Conservation (phyloP, 1,284 basidiomycete genomes). For the Earliella scabrosa region DNA sequence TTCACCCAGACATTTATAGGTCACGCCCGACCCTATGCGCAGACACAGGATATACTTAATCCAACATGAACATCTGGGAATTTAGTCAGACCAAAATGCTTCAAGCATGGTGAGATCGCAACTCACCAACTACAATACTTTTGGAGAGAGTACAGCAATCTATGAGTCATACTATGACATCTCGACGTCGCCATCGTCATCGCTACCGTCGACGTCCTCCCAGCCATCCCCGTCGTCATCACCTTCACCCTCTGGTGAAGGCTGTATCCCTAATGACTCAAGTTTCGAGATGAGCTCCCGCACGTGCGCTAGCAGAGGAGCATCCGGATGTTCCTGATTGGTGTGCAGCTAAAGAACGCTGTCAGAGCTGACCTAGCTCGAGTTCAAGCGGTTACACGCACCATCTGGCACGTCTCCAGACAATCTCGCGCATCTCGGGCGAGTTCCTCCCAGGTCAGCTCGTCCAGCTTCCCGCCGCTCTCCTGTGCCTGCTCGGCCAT, state of each 20-base stretch:
- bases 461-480: slow-evolving; percentile 58
- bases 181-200: slow-evolving; percentile 61
- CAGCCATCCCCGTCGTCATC: slow-evolving; percentile 54
- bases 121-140: slow-evolving; percentile 4
- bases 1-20: not conserved
- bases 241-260: slow-evolving; percentile 61
- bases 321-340: slow-evolving; percentile 76
- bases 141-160: not conserved
- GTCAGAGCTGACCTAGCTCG: slow-evolving; percentile 6
- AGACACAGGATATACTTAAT: too few relatives aligned
- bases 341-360: slow-evolving; percentile 63
- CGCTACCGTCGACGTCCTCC: slow-evolving; percentile 58
- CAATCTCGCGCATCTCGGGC: slow-evolving; percentile 82
- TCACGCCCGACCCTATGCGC: not conserved
- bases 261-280: slow-evolving; percentile 69
- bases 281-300: slow-evolving; percentile 75
- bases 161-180: too few relatives aligned
- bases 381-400: slow-evolving; percentile 39
- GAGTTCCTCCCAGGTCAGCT: slow-evolving; percentile 78
- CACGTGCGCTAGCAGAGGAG: slow-evolving; percentile 80
- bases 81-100: too few relatives aligned
- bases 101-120: too few relatives aligned
- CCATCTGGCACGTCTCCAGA: slow-evolving; percentile 81
- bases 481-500: slow-evolving; percentile 71
- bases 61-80: too few relatives aligned